A percentile compares a stretch with the other conserved stretches of the same genome.
Evolutionary conservation across 495 filamentous ascomycete species (phyloP).

Genomic region (Beverwykella pulmonaria): DNA sequence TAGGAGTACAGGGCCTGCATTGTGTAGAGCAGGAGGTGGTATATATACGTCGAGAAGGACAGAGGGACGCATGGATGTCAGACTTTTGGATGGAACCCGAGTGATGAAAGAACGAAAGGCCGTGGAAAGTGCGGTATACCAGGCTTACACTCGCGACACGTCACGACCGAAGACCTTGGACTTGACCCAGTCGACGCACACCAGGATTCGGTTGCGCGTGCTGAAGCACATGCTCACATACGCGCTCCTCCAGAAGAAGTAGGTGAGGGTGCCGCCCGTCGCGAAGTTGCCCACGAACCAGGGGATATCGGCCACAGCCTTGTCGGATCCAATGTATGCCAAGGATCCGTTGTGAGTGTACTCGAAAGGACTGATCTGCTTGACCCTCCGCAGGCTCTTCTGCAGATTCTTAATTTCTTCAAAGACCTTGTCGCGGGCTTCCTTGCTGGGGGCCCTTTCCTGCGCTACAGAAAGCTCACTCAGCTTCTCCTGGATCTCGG

Average conservation of each 20-base stretch:
- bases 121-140: not conserved
- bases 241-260: slow-evolving; percentile 93
- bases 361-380: slow-evolving; percentile 94
- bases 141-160: slow-evolving; percentile 79
- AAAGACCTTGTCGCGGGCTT: slow-evolving; percentile 58
- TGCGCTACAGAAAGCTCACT: slow-evolving; percentile 63
- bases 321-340: slow-evolving; percentile 97
- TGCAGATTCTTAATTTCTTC: slow-evolving; percentile 80
- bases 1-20: not conserved
- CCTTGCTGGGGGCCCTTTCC: slow-evolving; percentile 61
- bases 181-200: slow-evolving; percentile 94
- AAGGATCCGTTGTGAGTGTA: slow-evolving; percentile 96
- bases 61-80: not conserved
- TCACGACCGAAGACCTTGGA: slow-evolving; percentile 93
- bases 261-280: slow-evolving; percentile 68
- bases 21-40: not conserved
- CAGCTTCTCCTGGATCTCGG: slow-evolving; percentile 74
- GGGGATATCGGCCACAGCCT: slow-evolving; percentile 95
- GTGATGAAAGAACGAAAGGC: not conserved
- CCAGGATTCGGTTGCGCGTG: slow-evolving; percentile 89
- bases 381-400: slow-evolving; percentile 82
- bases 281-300: slow-evolving; percentile 97
- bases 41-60: not conserved
- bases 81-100: not conserved
- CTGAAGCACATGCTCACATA: slow-evolving; percentile 99